These are phyloP conservation scores for Gossypium gossypioides DNA, from an alignment of 441 rosid species.

Conservation along the genomic window DNA sequence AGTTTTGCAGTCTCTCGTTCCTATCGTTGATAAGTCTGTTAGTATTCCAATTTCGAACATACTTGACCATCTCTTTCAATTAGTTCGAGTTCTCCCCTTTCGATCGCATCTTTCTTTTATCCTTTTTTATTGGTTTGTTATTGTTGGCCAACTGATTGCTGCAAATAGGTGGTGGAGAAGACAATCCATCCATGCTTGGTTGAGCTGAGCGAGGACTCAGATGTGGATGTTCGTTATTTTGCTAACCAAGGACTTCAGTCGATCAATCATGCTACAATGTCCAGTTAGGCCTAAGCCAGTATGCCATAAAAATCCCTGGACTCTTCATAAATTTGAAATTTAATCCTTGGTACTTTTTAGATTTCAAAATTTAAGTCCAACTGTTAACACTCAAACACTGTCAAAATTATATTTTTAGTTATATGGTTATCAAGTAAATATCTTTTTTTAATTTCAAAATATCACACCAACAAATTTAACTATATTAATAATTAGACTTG, in stretches of 20 bases:
- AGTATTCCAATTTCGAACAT: conserved; percentile 20
- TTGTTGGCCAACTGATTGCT: neutral
- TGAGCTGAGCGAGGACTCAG: conserved; percentile 88
- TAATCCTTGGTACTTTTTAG: no score
- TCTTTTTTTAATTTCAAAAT: no score
- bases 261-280: conserved; percentile 64
- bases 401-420: no score
- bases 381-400: no score
- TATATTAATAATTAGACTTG: no score
- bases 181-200: conserved; percentile 69
- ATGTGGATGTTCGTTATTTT: conserved; percentile 80
- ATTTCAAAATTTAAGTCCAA: no score
- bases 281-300: conserved; percentile 27
- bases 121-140: neutral
- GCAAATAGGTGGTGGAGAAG: conserved; percentile 62
- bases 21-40: conserved; percentile 73
- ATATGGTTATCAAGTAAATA: no score
- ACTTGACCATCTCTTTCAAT: neutral
- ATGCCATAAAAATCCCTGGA: no score
- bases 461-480: no score
- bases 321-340: no score
- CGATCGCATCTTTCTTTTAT: neutral
- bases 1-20: conserved; percentile 72
- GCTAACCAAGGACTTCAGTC: conserved; percentile 73
- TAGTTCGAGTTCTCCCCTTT: neutral